phyloP scores from a whole-genome alignment of 768 basidiomycete species.

The Cyclocybe aegerita region DNA sequence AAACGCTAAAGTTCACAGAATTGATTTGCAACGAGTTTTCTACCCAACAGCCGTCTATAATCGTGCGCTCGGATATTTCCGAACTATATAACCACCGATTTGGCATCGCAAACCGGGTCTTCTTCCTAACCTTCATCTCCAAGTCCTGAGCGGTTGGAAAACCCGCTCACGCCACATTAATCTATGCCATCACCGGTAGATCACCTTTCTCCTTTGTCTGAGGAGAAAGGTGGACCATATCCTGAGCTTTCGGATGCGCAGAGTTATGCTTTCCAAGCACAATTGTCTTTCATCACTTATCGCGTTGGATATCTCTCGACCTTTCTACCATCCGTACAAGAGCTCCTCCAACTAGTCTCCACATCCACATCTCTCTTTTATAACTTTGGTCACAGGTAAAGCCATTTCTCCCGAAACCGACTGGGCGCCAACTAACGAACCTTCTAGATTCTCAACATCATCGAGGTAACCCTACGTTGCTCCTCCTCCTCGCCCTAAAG shows the following conservation, averaged over 20 bases:
- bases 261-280: conserved; percentile 2
- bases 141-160: conserved; percentile 12
- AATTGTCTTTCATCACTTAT: conserved; percentile 26
- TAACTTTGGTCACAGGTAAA: conserved; percentile 33
- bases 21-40: too few relatives aligned
- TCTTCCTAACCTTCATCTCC: conserved; percentile 25
- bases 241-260: conserved; percentile 7
- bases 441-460: conserved; percentile 41
- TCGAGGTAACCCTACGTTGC: conserved; percentile 41
- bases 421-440: background rate
- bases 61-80: too few relatives aligned
- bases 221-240: too few relatives aligned
- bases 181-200: conserved; percentile 11
- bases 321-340: conserved; percentile 29
- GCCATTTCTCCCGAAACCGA: background rate
- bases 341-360: conserved; percentile 24
- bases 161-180: conserved; percentile 8
- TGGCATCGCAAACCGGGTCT: conserved; percentile 22
- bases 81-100: conserved; percentile 18
- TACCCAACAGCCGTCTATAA: too few relatives aligned
- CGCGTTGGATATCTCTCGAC: conserved; percentile 26
- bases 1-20: too few relatives aligned
- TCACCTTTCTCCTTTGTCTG: conserved; percentile 8
- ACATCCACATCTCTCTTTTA: conserved; percentile 20
- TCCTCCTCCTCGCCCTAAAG: conserved; percentile 2